Percentiles rank a stretch among this genome's conserved stretches.
Conservation (phyloP, 148 eudicot species). For the Selenicereus undatus region DNA sequence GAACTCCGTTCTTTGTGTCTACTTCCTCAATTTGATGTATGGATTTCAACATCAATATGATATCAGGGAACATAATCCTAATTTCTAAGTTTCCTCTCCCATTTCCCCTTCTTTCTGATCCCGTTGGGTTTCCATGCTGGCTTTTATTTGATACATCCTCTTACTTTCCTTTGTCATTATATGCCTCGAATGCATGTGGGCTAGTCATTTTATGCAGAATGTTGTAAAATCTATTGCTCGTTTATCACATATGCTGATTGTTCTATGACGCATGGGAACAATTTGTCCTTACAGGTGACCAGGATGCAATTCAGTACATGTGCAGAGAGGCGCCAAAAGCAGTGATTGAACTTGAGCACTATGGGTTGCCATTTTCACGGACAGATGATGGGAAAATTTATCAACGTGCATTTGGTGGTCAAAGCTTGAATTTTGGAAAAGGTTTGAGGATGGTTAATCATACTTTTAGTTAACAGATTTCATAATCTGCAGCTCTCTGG, state of each 20-base stretch:
- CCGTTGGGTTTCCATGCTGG: no score
- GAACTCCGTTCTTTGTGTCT: no score
- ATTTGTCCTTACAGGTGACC: conserved; percentile 64
- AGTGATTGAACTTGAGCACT: conserved; percentile 96
- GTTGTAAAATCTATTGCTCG: background rate
- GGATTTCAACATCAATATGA: no score
- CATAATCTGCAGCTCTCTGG: background rate
- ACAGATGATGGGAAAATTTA: conserved; percentile 98
- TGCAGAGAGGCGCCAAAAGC: conserved; percentile 99
- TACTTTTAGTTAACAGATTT: conserved; percentile 10
- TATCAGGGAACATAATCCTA: no score
- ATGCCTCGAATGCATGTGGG: background rate
- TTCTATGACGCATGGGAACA: background rate
- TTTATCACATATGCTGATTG: background rate
- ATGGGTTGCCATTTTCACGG: conserved; percentile 93
- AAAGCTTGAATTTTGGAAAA: conserved; percentile 94
- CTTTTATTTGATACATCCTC: no score
- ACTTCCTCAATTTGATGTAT: no score
- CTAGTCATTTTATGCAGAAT: background rate
- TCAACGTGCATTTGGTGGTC: conserved; percentile 99
- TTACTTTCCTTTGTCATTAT: background rate
- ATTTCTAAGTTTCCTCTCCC: no score
- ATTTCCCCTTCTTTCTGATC: no score
- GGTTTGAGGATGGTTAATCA: conserved; percentile 38
- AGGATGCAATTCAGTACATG: conserved; percentile 98